Conservation (phyloP, 371 early-diverging fungal genomes). For the Mortierella sp. region DNA sequence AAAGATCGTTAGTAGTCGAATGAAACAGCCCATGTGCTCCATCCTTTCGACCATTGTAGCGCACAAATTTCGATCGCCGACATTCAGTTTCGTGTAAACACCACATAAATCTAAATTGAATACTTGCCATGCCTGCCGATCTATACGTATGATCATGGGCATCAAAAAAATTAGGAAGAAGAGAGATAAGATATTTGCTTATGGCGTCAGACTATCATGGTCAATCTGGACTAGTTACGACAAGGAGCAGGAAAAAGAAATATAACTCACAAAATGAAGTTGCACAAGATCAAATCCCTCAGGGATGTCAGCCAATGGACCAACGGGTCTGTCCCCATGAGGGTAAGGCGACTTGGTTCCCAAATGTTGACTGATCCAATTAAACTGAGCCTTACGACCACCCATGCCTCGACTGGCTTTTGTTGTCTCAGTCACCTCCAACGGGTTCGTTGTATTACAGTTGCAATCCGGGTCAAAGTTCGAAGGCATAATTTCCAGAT, state of each 20-base stretch:
- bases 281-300: slow-evolving; percentile 44
- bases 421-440: too few relatives aligned
- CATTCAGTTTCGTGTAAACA: too few relatives aligned
- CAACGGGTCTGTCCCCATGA: slow-evolving; percentile 25
- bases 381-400: too few relatives aligned
- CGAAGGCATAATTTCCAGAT: too few relatives aligned
- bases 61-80: too few relatives aligned
- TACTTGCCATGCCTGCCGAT: slow-evolving; percentile 26
- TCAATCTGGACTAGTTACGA: neutral
- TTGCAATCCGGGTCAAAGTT: too few relatives aligned
- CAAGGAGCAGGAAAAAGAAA: neutral
- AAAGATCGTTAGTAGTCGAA: neutral
- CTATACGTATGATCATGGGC: slow-evolving; percentile 1
- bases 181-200: neutral
- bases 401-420: too few relatives aligned
- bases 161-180: neutral
- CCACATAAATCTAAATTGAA: neutral
- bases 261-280: slow-evolving; percentile 31
- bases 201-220: neutral
- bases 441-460: too few relatives aligned
- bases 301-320: slow-evolving; percentile 25
- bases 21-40: neutral
- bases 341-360: slow-evolving; percentile 51
- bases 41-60: neutral
- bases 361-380: slow-evolving; percentile 32